Evolutionary conservation across 495 filamentous ascomycete species (phyloP).

Genomic region (Hypoxylon fuscum): DNA sequence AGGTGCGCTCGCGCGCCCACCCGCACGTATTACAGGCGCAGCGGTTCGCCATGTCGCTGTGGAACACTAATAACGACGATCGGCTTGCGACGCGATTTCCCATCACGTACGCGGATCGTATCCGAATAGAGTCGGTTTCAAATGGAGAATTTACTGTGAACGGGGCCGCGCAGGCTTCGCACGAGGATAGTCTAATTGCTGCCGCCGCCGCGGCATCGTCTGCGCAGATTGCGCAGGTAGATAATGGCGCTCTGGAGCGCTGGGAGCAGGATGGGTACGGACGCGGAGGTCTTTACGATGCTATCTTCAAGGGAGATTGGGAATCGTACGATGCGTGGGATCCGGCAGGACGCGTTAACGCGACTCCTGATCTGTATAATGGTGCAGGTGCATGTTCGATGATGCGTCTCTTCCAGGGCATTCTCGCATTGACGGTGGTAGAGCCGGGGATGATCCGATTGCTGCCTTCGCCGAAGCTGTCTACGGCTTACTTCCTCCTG

Average conservation of each 20-base stretch:
- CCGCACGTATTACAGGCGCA: conserved; percentile 77
- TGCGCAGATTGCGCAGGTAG: conserved; percentile 73
- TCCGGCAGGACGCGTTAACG: conserved; percentile 73
- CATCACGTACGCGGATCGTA: conserved; percentile 82
- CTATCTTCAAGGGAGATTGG: conserved; percentile 82
- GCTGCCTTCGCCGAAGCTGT: conserved; percentile 80
- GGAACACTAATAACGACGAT: conserved; percentile 78
- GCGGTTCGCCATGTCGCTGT: conserved; percentile 80
- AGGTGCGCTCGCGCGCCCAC: conserved; percentile 80
- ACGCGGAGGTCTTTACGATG: conserved; percentile 72
- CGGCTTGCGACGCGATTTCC: conserved; percentile 66
- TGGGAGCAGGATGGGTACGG: conserved; percentile 91
- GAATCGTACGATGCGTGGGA: conserved; percentile 90
- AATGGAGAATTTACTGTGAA: conserved; percentile 50
- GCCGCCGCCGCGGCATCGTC: conserved; percentile 54
- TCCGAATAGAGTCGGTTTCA: conserved; percentile 72
- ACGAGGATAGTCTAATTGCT: conserved; percentile 54
- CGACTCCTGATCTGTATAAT: conserved; percentile 83
- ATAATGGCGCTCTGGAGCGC: conserved; percentile 85
- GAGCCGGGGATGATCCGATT: conserved; percentile 85
- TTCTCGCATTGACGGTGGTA: conserved; percentile 82
- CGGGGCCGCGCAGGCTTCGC: conserved; percentile 38
- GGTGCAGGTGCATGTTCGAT: conserved; percentile 86
- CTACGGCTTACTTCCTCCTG: conserved; percentile 87
- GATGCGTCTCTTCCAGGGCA: conserved; percentile 90